Evolutionary conservation across 106 monocot species (phyloP).

Genomic region (Dioscorea alata): DNA sequence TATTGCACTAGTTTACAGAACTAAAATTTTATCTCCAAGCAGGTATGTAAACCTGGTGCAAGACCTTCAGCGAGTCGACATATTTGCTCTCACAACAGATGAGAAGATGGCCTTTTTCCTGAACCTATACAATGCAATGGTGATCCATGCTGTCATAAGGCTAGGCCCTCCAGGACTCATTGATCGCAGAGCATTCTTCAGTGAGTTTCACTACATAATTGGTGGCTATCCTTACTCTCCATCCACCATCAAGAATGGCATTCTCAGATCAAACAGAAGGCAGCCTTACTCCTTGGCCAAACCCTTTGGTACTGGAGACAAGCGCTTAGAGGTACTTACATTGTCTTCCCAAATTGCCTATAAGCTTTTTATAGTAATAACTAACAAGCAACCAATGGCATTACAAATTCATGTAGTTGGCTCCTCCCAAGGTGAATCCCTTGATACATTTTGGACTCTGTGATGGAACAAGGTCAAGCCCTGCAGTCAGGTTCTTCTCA

Average conservation of each 20-base stretch:
- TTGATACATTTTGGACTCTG: conserved; percentile 92
- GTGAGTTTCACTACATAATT: conserved; percentile 79
- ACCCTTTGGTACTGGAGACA: conserved; percentile 59
- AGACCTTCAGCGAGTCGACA: conserved; percentile 77
- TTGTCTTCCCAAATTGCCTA: neutral
- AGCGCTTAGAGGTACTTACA: conserved; percentile 48
- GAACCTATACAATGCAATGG: conserved; percentile 97
- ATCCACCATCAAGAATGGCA: conserved; percentile 79
- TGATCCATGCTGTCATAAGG: conserved; percentile 68
- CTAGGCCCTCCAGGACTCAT: conserved; percentile 60
- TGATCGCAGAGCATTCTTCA: conserved; percentile 67
- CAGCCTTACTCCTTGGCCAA: conserved; percentile 70
- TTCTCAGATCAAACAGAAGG: conserved; percentile 74
- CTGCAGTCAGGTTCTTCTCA: conserved; percentile 66
- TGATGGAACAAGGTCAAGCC: conserved; percentile 67
- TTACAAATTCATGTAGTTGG: conserved; percentile 25
- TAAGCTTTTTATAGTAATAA: neutral
- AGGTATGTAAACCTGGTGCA: conserved; percentile 68
- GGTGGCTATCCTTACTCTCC: conserved; percentile 86
- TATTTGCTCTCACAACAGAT: conserved; percentile 41
- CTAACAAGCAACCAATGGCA: neutral
- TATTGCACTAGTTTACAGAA: neutral
- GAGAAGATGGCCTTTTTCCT: conserved; percentile 75
- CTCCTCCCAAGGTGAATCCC: conserved; percentile 58
- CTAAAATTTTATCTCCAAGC: neutral